A percentile compares a stretch with the other conserved stretches of the same genome.
These are phyloP conservation scores for Epichloe baconii DNA, from an alignment of 2,329 filamentous ascomycete species.

Conservation along the genomic window DNA sequence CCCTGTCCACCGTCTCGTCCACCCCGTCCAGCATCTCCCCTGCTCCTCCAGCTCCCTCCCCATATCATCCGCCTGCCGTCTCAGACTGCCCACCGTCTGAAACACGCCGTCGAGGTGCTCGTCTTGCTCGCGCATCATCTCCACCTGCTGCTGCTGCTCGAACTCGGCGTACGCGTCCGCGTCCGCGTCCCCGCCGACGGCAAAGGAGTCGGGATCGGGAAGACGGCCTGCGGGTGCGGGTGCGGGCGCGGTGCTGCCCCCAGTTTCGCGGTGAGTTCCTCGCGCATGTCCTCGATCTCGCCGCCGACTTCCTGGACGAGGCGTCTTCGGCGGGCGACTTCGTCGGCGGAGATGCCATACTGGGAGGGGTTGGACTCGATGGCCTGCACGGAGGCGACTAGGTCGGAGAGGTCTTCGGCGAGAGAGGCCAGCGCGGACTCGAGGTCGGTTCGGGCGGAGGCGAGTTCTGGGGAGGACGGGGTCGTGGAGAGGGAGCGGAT, in stretches of 20 bases:
- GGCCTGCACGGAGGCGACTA: constrained; percentile 73
- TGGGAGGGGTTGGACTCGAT: constrained; percentile 78
- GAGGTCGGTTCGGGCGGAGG: constrained; percentile 61
- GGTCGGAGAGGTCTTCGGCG: constrained; percentile 75
- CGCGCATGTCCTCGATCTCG: constrained; percentile 81
- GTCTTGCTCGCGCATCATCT: constrained; percentile 93
- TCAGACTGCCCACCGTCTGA: constrained; percentile 78
- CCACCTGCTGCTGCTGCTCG: constrained; percentile 79
- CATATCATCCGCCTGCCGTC: constrained; percentile 90
- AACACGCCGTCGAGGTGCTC: constrained; percentile 86
- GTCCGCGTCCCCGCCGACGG: constrained; percentile 41
- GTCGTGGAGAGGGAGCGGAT: constrained; percentile 76
- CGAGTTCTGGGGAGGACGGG: constrained; percentile 68
- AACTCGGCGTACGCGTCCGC: constrained; percentile 67
- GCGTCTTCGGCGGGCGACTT: constrained; percentile 66
- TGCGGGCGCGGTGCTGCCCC: constrained; percentile 13
- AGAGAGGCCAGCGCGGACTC: constrained; percentile 51
- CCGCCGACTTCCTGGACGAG: constrained; percentile 81
- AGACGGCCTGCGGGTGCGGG: constrained; percentile 25
- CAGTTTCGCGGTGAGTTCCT: constrained; percentile 57
- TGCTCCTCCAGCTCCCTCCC: constrained; percentile 94
- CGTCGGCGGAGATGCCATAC: constrained; percentile 73
- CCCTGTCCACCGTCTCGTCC: constrained; percentile 72
- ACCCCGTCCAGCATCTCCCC: constrained; percentile 75
- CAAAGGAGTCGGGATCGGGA: constrained; percentile 41